These are phyloP conservation scores for Blastobotrys americana DNA, from an alignment of 805 yeast genomes.

Conservation along the genomic window DNA sequence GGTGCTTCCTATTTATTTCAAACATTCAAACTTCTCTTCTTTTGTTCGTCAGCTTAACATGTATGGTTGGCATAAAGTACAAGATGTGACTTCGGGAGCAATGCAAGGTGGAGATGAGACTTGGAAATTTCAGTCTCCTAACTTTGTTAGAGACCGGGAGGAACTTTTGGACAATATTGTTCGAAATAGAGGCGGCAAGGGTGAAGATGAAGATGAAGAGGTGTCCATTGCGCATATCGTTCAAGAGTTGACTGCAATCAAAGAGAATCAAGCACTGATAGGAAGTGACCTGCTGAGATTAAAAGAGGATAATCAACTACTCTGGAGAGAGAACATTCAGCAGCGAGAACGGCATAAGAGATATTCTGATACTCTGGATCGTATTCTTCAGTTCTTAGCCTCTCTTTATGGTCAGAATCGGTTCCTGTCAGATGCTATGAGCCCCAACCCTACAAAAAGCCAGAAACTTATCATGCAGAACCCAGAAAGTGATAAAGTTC, in stretches of 20 bases:
- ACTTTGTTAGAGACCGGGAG: constrained; percentile 68
- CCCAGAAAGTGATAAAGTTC: neutral
- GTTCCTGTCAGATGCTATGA: constrained; percentile 28
- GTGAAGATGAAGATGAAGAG: constrained; percentile 34
- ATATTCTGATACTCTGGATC: constrained; percentile 82
- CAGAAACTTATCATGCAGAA: constrained; percentile 14
- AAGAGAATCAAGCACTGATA: constrained; percentile 69
- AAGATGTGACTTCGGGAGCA: constrained; percentile 70
- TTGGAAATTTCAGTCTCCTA: constrained; percentile 83
- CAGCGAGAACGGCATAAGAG: constrained; percentile 79
- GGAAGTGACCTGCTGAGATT: constrained; percentile 79
- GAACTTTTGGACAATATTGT: constrained; percentile 80
- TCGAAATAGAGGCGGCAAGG: constrained; percentile 53
- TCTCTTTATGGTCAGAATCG: constrained; percentile 67
- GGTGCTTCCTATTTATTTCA: constrained; percentile 85
- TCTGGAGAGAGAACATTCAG: constrained; percentile 84
- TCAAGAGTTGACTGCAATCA: constrained; percentile 67
- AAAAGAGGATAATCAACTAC: constrained; percentile 75
- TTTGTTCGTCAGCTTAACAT: constrained; percentile 94
- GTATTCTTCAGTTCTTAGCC: constrained; percentile 80
- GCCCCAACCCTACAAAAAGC: constrained; percentile 7
- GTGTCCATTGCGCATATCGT: constrained; percentile 42
- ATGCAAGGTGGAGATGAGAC: constrained; percentile 58
- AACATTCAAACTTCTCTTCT: constrained; percentile 90
- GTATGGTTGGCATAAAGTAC: constrained; percentile 99